Evolutionary conservation across 1,284 basidiomycete genomes (phyloP).

Genomic region (Chalciporus sp.): DNA sequence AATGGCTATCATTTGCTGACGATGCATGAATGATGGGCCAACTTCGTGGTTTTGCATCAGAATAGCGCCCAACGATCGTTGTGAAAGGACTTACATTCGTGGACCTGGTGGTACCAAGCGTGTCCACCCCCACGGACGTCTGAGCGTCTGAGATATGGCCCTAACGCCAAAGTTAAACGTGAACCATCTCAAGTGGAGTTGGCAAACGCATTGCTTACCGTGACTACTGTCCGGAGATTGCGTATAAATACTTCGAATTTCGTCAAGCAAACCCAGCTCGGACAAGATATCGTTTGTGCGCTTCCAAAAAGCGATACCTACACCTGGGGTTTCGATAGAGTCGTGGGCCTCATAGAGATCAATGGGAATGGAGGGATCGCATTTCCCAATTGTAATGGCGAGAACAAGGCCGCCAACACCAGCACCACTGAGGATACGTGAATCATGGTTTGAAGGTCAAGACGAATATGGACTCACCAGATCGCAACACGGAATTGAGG

Average conservation of each 20-base stretch:
- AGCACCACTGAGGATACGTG: conserved; percentile 6
- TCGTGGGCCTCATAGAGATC: conserved; percentile 22
- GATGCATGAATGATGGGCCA: conserved; percentile 18
- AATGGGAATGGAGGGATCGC: conserved; percentile 12
- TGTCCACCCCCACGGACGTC: conserved; percentile 26
- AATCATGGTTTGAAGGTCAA: no score
- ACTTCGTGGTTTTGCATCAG: conserved; percentile 6
- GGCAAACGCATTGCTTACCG: neutral
- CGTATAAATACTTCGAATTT: neutral
- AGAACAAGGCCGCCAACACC: conserved; percentile 15
- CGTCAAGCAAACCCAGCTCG: conserved; percentile 18
- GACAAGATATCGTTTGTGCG: conserved; percentile 8
- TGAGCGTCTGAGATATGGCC: conserved; percentile 8
- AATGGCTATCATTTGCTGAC: conserved; percentile 25
- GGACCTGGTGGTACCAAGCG: conserved; percentile 14
- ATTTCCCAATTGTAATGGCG: conserved; percentile 19
- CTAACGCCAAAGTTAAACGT: neutral
- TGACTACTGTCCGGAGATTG: neutral
- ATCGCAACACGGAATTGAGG: no score
- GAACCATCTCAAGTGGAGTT: neutral
- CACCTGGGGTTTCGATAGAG: conserved; percentile 14
- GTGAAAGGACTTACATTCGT: conserved; percentile 8
- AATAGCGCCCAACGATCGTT: neutral
- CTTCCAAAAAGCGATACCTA: conserved; percentile 15
- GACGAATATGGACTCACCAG: no score